Base-by-base conservation (phyloP, 345 rosid species). In the Sisymbrium irio region DNA sequence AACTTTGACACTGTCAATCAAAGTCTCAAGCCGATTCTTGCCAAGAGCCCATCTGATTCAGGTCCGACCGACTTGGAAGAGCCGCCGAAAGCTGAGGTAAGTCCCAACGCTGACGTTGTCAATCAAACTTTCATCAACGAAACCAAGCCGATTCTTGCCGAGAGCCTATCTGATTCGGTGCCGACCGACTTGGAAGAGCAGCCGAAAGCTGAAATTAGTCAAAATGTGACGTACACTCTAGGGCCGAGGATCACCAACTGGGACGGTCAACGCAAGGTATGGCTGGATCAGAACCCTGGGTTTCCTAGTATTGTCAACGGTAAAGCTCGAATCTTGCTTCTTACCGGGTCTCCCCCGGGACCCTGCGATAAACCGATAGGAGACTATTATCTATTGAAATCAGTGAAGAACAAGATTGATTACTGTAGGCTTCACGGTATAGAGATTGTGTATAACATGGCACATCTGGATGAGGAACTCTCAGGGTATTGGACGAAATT, bases 361-460 rank as follows among this genome's bases (percentile, higher is more conserved):
- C 97, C 98, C 2, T 94, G 97, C 54, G 97, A 91, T 63, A 94
- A 88, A 77, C 79, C 97, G 0, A 85, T 91, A 28, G 97, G 97
- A 46, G 96, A 94, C 69, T 83, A 89, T 77, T 94, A 88, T 74
- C 80, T 91, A 70, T 79, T 94, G 80, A 94, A 94, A 72, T 77
- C 92, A 0, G 74, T 94, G 5, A 94, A 91, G 88, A 94, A 94
- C 75, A 91, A 94, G 85, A 94, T 94, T 44, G 97, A 94, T 74
- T 94, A 94, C 64, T 91, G 98, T 78, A 88, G 98, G 84, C 82
- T 91, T 65, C 98, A 91, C 71, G 97, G 97, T 77, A 91, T 94
- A 61, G 98, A 94, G 78, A 89, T 89, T 77, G 88, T 94, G 54
- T 94, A 94, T 79, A 94, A 94, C 62, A 87, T 94, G 96, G 97